These are phyloP conservation scores for Chlamydomonas urium DNA, from an alignment of 139 green algal genomes.

Conservation along the genomic window DNA sequence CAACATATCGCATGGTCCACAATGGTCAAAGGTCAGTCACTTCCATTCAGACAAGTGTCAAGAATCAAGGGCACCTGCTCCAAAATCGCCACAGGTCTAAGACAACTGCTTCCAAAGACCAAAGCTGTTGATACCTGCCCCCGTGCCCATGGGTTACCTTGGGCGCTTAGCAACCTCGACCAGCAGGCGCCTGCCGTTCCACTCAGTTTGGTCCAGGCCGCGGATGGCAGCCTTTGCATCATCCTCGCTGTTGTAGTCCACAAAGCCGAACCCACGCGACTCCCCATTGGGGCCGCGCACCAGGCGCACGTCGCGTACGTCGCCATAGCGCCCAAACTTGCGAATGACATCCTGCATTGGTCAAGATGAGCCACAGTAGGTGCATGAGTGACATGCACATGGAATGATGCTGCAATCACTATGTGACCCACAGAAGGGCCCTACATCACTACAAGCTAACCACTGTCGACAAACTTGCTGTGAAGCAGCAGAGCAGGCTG, in stretches of 20 bases:
- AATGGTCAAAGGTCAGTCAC: too few relatives aligned
- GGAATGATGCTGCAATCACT: neutral
- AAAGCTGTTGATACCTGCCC: too few relatives aligned
- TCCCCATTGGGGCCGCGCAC: neutral
- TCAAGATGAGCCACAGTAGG: neutral
- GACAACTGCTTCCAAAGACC: too few relatives aligned
- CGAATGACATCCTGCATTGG: conserved; percentile 5
- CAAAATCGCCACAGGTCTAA: too few relatives aligned
- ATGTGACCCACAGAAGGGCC: neutral
- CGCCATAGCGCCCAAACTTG: conserved; percentile 12
- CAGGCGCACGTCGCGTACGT: conserved; percentile 8
- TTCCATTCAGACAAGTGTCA: too few relatives aligned
- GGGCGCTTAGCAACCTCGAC: conserved; percentile 6
- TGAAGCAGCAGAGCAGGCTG: neutral
- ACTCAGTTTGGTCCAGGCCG: conserved; percentile 4
- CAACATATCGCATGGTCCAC: too few relatives aligned
- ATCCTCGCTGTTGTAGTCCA: conserved; percentile 4
- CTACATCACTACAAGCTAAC: neutral
- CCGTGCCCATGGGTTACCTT: too few relatives aligned
- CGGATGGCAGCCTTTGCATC: conserved; percentile 6
- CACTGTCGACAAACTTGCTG: neutral
- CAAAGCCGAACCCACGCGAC: conserved; percentile 16
- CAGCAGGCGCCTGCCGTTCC: conserved; percentile 1
- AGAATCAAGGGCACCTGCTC: too few relatives aligned
- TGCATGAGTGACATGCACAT: neutral